phyloP scores from a whole-genome alignment of 108 stramenopile genomes.

The Skeletonema costatum region DNA sequence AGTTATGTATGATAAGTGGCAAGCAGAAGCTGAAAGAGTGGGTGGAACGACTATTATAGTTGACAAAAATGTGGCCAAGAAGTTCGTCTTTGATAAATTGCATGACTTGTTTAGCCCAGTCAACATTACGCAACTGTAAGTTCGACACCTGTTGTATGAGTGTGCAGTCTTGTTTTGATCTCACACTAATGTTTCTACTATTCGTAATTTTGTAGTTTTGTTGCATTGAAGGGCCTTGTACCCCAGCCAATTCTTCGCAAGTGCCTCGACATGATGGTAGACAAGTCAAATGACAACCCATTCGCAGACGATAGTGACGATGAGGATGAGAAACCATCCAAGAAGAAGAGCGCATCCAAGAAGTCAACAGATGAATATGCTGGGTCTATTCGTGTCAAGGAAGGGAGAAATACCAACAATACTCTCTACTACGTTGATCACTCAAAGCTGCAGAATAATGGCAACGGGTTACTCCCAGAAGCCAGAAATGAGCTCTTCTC shows the following conservation, averaged over 20 bases:
- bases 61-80: conserved; percentile 73
- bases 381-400: conserved; percentile 67
- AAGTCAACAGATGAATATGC: conserved; percentile 46
- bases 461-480: conserved; percentile 60
- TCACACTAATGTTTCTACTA: not conserved
- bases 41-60: conserved; percentile 76
- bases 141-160: conserved; percentile 12
- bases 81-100: conserved; percentile 70
- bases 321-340: conserved; percentile 43
- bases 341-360: conserved; percentile 30
- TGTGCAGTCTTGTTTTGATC: not conserved
- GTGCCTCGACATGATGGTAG: conserved; percentile 74
- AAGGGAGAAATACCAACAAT: conserved; percentile 61
- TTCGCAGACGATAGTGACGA: conserved; percentile 68
- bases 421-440: conserved; percentile 79
- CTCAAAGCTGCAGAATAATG: conserved; percentile 56
- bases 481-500: conserved; percentile 55
- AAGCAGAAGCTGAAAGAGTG: conserved; percentile 60
- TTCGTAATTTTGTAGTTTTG: no score
- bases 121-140: conserved; percentile 79
- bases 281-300: conserved; percentile 35
- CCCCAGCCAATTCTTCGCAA: conserved; percentile 66
- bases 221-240: conserved; percentile 55
- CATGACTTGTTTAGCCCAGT: conserved; percentile 74
- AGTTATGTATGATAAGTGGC: conserved; percentile 68